Conservation (phyloP, 2,329 filamentous ascomycete genomes). For the Phyllachora maydis region DNA sequence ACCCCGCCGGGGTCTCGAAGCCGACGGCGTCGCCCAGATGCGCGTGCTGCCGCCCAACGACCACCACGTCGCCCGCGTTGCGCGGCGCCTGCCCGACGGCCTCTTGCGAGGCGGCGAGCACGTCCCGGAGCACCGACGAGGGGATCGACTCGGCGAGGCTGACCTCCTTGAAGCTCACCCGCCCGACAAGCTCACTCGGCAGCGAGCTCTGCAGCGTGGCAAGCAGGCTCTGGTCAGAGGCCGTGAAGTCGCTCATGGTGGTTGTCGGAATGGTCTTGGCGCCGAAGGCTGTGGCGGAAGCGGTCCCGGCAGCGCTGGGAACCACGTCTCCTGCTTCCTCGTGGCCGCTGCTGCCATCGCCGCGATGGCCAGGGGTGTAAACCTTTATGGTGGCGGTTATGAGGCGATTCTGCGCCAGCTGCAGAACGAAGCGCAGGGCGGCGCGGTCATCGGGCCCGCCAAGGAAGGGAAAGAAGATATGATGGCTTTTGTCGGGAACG, state of each 20-base stretch:
- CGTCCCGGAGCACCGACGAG: constrained; percentile 18
- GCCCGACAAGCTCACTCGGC: constrained; percentile 10
- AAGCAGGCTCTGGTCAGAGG: constrained; percentile 14
- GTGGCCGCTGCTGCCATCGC: too few relatives aligned
- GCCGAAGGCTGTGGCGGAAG: constrained; percentile 6
- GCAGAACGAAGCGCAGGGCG: constrained; percentile 63
- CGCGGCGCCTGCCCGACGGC: constrained; percentile 38
- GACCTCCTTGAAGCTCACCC: constrained; percentile 26
- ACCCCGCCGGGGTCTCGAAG: background rate
- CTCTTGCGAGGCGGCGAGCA: constrained; percentile 29
- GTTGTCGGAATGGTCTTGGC: constrained; percentile 3
- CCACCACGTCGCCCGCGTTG: constrained; percentile 51
- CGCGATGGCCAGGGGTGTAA: too few relatives aligned
- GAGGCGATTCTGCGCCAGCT: constrained; percentile 59
- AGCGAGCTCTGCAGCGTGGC: constrained; percentile 13
- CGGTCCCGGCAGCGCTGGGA: background rate
- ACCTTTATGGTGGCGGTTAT: constrained; percentile 70
- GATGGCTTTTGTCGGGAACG: constrained; percentile 49
- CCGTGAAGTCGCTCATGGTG: constrained; percentile 9
- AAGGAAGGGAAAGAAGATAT: constrained; percentile 74
- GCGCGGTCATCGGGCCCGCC: constrained; percentile 66
- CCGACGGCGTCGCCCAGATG: constrained; percentile 5
- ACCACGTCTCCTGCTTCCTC: background rate
- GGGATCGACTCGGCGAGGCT: constrained; percentile 19
- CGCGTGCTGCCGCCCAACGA: constrained; percentile 36